These are phyloP conservation scores for Phytophthora aleatoria DNA, from an alignment of 352 stramenopile species.

Conservation along the genomic window DNA sequence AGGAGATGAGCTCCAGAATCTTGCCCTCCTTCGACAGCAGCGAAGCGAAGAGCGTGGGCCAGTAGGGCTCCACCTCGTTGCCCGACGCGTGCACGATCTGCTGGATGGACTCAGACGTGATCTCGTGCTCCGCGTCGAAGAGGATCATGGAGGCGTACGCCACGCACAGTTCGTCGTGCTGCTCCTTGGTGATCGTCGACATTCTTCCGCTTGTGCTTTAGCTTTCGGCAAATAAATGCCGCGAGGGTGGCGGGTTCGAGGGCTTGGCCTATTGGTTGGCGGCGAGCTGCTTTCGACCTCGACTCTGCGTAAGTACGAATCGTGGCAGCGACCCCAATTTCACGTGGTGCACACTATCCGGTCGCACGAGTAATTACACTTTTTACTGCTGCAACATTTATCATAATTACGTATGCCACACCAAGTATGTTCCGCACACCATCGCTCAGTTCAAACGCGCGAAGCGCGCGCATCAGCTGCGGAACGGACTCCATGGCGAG, in stretches of 20 bases:
- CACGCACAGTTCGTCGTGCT: slow-evolving; percentile 87
- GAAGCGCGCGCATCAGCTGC: slow-evolving; percentile 14
- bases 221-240: slow-evolving; percentile 57
- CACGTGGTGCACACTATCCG: slow-evolving; percentile 4
- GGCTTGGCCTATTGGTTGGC: slow-evolving; percentile 39
- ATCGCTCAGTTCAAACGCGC: slow-evolving; percentile 23
- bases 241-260: slow-evolving; percentile 7
- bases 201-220: slow-evolving; percentile 60
- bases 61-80: slow-evolving; percentile 89
- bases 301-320: slow-evolving; percentile 27
- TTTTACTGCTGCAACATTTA: slow-evolving; percentile 26
- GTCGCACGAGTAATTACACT: slow-evolving; percentile 23
- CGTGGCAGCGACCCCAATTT: background rate
- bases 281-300: slow-evolving; percentile 24
- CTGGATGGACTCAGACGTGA: slow-evolving; percentile 73
- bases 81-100: slow-evolving; percentile 72
- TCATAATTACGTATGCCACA: slow-evolving; percentile 1
- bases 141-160: slow-evolving; percentile 86
- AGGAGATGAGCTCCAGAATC: slow-evolving; percentile 79
- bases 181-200: slow-evolving; percentile 82
- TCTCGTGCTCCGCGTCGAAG: slow-evolving; percentile 85
- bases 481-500: background rate
- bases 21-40: slow-evolving; percentile 82
- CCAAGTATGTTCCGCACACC: slow-evolving; percentile 1
- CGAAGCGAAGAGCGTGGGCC: slow-evolving; percentile 73